A percentile compares a stretch with the other conserved stretches of the same genome.
These are phyloP conservation scores for Saturnispora galanensis DNA, from an alignment of 805 yeast species.

Conservation along the genomic window DNA sequence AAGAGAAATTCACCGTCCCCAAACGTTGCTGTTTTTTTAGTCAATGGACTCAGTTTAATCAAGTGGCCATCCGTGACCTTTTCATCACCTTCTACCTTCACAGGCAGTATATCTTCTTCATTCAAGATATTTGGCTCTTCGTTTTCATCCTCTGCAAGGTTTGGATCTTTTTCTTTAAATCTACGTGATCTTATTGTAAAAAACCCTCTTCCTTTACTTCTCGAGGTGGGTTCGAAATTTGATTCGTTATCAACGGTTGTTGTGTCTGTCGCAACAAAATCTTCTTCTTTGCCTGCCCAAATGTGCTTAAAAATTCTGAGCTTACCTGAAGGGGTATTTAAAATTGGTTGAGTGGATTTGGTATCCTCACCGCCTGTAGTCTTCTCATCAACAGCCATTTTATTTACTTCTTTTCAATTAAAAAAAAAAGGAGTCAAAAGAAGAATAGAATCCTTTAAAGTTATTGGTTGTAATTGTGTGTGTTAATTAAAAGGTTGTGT, in stretches of 20 bases:
- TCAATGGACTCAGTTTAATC: conserved; percentile 5
- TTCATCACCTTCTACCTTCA: not conserved
- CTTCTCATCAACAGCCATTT: not conserved
- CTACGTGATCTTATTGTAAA: conserved; percentile 7
- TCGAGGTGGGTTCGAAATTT: not conserved
- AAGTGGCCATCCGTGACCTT: not conserved
- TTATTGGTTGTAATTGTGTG: no score
- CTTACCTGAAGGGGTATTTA: not conserved
- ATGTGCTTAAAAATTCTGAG: not conserved
- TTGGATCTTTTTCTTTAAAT: not conserved
- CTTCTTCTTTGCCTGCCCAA: not conserved
- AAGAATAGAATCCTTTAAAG: no score
- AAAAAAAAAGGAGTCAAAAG: not conserved
- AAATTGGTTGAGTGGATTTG: not conserved
- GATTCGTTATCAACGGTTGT: not conserved
- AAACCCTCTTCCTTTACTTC: conserved; percentile 2
- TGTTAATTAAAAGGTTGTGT: no score
- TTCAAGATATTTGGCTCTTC: not conserved
- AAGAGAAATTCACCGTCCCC: not conserved
- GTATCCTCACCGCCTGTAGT: not conserved
- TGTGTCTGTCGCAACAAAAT: not conserved
- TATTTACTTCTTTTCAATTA: not conserved
- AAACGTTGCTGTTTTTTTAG: not conserved
- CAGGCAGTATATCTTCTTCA: not conserved
- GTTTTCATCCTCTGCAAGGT: conserved; percentile 10